Evolutionary conservation across 2,329 filamentous ascomycete species (phyloP), one percentile per base, ranked within the genome.

Genomic region (Thelonectria discophora): DNA sequence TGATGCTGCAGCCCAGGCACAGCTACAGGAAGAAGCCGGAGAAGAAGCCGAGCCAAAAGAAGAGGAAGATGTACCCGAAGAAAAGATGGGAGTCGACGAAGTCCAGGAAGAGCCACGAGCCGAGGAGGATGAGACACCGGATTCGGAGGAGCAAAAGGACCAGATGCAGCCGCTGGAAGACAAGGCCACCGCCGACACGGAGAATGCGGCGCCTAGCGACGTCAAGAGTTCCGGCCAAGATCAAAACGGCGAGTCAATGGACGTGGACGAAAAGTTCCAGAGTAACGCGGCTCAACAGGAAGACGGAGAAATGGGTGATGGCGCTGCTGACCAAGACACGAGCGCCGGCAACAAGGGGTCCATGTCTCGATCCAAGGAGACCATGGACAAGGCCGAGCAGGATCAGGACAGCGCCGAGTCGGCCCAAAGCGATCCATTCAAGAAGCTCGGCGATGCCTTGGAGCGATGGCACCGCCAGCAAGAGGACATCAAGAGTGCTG

Each of bases 401-500:
- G 73, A 79, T 27, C 74, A 77, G 40, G 81, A 85, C 55, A 78
- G 81, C 11, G 75, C 80, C 45, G 79, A 83, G 55, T 77, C 77
- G 8, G 76, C 79, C 55, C 78, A 77, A 40, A 78, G 82, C 47
- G 88, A 95, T 68, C 91, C 93, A 1, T 97, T 97, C 83, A 95
- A 95, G 79, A 96, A 97, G 73, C 86, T 99, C 30, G 95, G 95
- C 20, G 93, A 99, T 79, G 90, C 93, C 6, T 83, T 99, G 32
- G 94, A 98, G 75, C 88, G 90, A 69, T 99, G 94, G 92, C 94
- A 98, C 76, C 87, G 92, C 60, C 92, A 93, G 72, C 92, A 96
- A 71, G 87, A 87, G 48, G 90, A 97, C 64, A 98, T 99, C 69
- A 81, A 86, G 73, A 84, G 90, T 60, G 74, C 77, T 5, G 70